Conservation (phyloP, 1,284 basidiomycete species). For the Taiwanofungus camphoratus region DNA sequence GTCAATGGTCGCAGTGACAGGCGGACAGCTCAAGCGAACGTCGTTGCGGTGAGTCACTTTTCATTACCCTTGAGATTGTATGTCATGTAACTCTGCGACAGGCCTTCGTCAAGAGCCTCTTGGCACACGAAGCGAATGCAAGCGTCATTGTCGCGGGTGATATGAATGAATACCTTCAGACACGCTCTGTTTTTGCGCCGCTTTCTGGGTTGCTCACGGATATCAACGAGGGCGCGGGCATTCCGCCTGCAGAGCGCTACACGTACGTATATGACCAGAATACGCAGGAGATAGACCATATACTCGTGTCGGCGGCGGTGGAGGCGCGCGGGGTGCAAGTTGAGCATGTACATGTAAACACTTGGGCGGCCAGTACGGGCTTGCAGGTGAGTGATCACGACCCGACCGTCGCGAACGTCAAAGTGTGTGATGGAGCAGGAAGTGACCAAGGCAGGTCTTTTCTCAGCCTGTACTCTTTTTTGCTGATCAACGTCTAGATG, state of each 20-base stretch:
- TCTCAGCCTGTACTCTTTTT: too few species aligned
- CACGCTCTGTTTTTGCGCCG: slow-evolving; percentile 45
- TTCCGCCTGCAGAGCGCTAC: slow-evolving; percentile 49
- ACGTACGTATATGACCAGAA: slow-evolving; percentile 59
- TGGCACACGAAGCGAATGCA: slow-evolving; percentile 39
- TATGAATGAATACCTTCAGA: slow-evolving; percentile 57
- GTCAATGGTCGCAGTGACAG: slow-evolving; percentile 47
- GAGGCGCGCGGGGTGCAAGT: slow-evolving; percentile 29
- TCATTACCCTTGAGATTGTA: not conserved
- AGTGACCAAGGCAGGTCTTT: too few species aligned
- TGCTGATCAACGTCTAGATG: too few species aligned
- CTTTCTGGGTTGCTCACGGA: slow-evolving; percentile 40
- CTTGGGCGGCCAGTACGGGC: slow-evolving; percentile 40
- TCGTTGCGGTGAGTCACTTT: slow-evolving; percentile 37
- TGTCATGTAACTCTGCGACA: slow-evolving; percentile 19
- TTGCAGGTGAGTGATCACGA: slow-evolving; percentile 53
- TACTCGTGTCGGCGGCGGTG: slow-evolving; percentile 47
- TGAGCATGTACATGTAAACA: slow-evolving; percentile 55
- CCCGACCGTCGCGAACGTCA: slow-evolving; percentile 48
- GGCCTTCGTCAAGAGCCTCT: slow-evolving; percentile 45
- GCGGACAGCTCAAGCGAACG: slow-evolving; percentile 45
- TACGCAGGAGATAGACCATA: slow-evolving; percentile 53
- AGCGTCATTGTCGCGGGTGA: slow-evolving; percentile 55
- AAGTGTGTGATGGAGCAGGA: slow-evolving; percentile 41
- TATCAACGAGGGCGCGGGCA: slow-evolving; percentile 44